Conservation (phyloP, 2,329 filamentous ascomycete genomes). For the Tolypocladium sp. region DNA sequence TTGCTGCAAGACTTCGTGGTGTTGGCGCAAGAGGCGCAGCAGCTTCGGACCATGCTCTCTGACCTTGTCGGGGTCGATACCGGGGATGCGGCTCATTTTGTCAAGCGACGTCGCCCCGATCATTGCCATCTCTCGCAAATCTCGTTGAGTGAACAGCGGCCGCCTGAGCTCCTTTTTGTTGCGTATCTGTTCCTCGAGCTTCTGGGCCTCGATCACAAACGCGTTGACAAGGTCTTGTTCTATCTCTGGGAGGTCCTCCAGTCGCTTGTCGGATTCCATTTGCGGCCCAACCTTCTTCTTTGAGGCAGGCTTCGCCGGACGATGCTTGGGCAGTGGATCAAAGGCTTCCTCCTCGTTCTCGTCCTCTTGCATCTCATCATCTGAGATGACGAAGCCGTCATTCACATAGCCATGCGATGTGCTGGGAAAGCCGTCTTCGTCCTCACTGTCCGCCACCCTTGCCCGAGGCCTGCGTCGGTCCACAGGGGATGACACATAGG, state of each 20-base stretch:
- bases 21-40: constrained; percentile 45
- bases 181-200: constrained; percentile 51
- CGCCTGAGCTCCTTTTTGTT: constrained; percentile 46
- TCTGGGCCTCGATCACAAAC: constrained; percentile 56
- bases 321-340: constrained; percentile 28
- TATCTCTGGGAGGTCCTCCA: constrained; percentile 45
- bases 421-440: constrained; percentile 28
- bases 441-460: constrained; percentile 16
- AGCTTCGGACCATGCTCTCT: constrained; percentile 51
- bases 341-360: constrained; percentile 36
- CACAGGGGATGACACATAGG: constrained; percentile 45
- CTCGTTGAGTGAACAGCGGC: constrained; percentile 57
- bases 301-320: constrained; percentile 24
- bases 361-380: constrained; percentile 22
- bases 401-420: constrained; percentile 37
- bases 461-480: constrained; percentile 21
- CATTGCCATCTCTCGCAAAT: constrained; percentile 67
- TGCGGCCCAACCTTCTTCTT: constrained; percentile 37
- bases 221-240: constrained; percentile 54
- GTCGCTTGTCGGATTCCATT: constrained; percentile 46
- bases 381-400: constrained; percentile 40
- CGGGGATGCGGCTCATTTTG: constrained; percentile 54
- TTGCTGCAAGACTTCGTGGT: constrained; percentile 36
- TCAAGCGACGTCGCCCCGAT: constrained; percentile 52
- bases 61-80: constrained; percentile 55